Percentiles rank a stretch among this genome's conserved stretches.
Conservation (phyloP, 495 filamentous ascomycete genomes). For the Trichocladium uniseriatum region DNA sequence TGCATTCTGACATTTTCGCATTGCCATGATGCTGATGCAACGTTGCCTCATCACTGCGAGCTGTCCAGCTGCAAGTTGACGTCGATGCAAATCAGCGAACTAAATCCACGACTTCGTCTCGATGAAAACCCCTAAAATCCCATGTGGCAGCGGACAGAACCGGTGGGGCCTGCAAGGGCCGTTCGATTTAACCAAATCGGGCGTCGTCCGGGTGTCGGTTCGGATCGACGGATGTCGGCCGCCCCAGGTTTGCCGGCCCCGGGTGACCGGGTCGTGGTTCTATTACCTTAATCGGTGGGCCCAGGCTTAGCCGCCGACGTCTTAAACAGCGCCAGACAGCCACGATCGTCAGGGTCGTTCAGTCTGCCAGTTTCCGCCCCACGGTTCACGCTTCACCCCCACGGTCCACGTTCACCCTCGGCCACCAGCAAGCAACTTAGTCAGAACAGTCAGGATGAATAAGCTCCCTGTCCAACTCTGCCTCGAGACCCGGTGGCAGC, state of each 20-base stretch:
- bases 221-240: constrained; percentile 1
- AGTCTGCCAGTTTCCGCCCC: not conserved
- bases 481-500: constrained; percentile 1
- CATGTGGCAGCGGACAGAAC: too few species aligned
- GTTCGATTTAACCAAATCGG: not conserved
- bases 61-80: too few species aligned
- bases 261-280: not conserved
- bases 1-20: too few species aligned
- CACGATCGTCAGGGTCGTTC: not conserved
- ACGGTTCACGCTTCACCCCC: not conserved
- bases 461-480: not conserved
- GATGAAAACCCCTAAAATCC: too few species aligned
- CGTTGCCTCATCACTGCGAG: too few species aligned
- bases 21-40: too few species aligned
- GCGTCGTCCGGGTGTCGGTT: constrained; percentile 2
- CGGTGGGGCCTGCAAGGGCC: too few species aligned
- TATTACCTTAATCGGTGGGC: not conserved
- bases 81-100: too few species aligned
- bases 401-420: too few species aligned
- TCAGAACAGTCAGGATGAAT: constrained; percentile 1
- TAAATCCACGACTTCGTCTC: too few species aligned
- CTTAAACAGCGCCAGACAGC: not conserved
- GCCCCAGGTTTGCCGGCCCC: not conserved
- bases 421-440: too few species aligned
- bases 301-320: not conserved